Conservation (phyloP, 371 early-diverging fungal genomes). For the Mucor saturninus region DNA sequence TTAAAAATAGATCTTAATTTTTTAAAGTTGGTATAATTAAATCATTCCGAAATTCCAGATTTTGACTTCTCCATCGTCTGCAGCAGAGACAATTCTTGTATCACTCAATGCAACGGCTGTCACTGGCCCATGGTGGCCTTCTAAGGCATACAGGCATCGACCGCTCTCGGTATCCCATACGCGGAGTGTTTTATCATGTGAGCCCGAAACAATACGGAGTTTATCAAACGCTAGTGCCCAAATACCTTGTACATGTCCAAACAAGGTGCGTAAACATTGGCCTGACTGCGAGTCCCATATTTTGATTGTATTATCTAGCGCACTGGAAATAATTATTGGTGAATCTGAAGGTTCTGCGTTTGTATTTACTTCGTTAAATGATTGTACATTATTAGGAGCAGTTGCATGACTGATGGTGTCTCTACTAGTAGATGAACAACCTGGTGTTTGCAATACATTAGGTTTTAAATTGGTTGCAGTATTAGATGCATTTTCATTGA, state of each 20-base stretch:
- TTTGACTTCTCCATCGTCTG: constrained; percentile 81
- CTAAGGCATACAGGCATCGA: constrained; percentile 74
- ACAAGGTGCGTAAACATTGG: constrained; percentile 78
- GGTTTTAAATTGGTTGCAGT: not conserved
- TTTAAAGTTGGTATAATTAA: not conserved
- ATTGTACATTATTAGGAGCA: constrained; percentile 10
- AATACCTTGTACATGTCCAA: constrained; percentile 92
- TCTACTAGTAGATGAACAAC: not conserved
- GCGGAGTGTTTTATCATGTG: constrained; percentile 85
- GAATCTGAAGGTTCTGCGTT: constrained; percentile 19
- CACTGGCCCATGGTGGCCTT: constrained; percentile 72
- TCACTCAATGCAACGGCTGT: constrained; percentile 83
- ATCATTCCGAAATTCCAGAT: constrained; percentile 76
- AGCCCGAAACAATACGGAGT: constrained; percentile 89
- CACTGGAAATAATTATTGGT: constrained; percentile 79
- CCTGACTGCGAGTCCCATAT: constrained; percentile 84
- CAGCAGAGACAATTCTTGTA: constrained; percentile 84
- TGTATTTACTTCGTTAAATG: not conserved
- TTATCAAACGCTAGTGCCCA: constrained; percentile 88
- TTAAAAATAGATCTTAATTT: not conserved
- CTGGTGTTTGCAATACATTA: constrained; percentile 1
- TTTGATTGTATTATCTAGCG: constrained; percentile 89
- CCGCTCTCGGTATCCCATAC: constrained; percentile 95
- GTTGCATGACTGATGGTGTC: not conserved
- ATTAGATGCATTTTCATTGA: constrained; percentile 1